Conservation (phyloP, 2,329 filamentous ascomycete genomes). For the Chrysoporthe deuterocubensis region DNA sequence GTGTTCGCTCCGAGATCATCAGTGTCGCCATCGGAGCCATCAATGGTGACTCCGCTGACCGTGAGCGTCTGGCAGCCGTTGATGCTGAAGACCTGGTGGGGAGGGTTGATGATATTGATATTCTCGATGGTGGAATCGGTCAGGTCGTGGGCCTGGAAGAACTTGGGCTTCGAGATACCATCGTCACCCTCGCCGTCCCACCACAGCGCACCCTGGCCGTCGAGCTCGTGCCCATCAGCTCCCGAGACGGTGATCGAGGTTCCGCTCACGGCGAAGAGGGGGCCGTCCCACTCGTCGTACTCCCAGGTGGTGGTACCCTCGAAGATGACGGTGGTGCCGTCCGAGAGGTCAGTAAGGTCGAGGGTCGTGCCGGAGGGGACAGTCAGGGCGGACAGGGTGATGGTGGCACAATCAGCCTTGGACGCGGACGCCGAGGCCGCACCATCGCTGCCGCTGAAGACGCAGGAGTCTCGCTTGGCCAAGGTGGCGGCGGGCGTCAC, state of each 20-base stretch:
- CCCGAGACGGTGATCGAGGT: slow-evolving; percentile 58
- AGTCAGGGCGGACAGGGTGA: slow-evolving; percentile 55
- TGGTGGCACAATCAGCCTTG: slow-evolving; percentile 56
- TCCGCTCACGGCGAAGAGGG: slow-evolving; percentile 65
- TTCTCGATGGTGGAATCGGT: slow-evolving; percentile 34
- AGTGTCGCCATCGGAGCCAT: slow-evolving; percentile 55
- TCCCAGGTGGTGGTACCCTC: slow-evolving; percentile 69
- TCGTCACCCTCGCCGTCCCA: slow-evolving; percentile 57
- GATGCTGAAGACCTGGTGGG: slow-evolving; percentile 55
- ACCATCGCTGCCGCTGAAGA: slow-evolving; percentile 54
- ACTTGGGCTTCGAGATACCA: slow-evolving; percentile 17
- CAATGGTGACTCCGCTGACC: slow-evolving; percentile 56
- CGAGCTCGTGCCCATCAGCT: slow-evolving; percentile 54
- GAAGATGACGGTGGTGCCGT: slow-evolving; percentile 62
- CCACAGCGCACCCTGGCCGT: slow-evolving; percentile 61
- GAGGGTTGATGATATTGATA: slow-evolving; percentile 55
- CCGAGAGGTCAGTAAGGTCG: slow-evolving; percentile 57
- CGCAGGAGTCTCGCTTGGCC: slow-evolving; percentile 44
- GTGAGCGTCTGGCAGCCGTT: slow-evolving; percentile 48
- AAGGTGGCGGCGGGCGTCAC: slow-evolving; percentile 12
- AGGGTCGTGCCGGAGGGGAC: slow-evolving; percentile 64
- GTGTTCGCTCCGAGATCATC: slow-evolving; percentile 51
- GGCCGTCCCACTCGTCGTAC: slow-evolving; percentile 68
- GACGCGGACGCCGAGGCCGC: slow-evolving; percentile 48
- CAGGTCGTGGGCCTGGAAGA: slow-evolving; percentile 39